phyloP scores from a whole-genome alignment of 2,329 filamentous ascomycete species.

The Ceratocystis diversiconidia region DNA sequence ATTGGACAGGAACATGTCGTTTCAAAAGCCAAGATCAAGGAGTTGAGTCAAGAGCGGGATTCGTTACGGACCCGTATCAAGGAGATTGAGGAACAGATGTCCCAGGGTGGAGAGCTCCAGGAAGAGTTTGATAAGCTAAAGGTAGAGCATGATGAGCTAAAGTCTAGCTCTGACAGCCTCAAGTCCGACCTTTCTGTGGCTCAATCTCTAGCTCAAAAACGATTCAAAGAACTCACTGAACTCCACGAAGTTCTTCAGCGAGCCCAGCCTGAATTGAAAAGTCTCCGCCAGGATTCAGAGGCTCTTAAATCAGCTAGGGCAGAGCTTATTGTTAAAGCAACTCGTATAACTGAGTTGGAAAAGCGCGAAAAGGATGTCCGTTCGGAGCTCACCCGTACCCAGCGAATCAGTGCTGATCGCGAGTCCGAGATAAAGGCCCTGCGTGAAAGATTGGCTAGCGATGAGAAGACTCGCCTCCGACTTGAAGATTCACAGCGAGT shows the following conservation, averaged over 20 bases:
- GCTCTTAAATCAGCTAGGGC: slow-evolving; percentile 62
- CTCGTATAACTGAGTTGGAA: slow-evolving; percentile 62
- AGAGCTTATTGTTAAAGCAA: slow-evolving; percentile 45
- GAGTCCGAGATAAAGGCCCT: slow-evolving; percentile 65
- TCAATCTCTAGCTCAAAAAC: slow-evolving; percentile 68
- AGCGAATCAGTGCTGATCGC: slow-evolving; percentile 56
- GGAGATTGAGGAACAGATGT: slow-evolving; percentile 57
- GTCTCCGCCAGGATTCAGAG: slow-evolving; percentile 60
- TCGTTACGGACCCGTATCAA: slow-evolving; percentile 34
- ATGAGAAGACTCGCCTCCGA: slow-evolving; percentile 54
- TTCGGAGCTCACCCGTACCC: slow-evolving; percentile 55
- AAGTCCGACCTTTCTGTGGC: slow-evolving; percentile 76
- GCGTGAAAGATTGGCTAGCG: slow-evolving; percentile 63
- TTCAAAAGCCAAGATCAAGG: slow-evolving; percentile 62
- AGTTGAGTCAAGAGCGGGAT: slow-evolving; percentile 41
- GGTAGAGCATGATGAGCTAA: slow-evolving; percentile 53
- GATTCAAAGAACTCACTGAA: slow-evolving; percentile 79
- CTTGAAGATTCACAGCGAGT: slow-evolving; percentile 68
- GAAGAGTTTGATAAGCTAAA: slow-evolving; percentile 19
- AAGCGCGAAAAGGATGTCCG: slow-evolving; percentile 69
- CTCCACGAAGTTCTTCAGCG: slow-evolving; percentile 68
- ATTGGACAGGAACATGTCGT: slow-evolving; percentile 76
- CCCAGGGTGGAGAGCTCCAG: slow-evolving; percentile 17
- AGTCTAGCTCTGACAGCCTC: slow-evolving; percentile 51
- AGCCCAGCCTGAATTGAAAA: slow-evolving; percentile 71